phyloP scores from a whole-genome alignment of 1,284 basidiomycete genomes.

The Laetiporus sulphureus region DNA sequence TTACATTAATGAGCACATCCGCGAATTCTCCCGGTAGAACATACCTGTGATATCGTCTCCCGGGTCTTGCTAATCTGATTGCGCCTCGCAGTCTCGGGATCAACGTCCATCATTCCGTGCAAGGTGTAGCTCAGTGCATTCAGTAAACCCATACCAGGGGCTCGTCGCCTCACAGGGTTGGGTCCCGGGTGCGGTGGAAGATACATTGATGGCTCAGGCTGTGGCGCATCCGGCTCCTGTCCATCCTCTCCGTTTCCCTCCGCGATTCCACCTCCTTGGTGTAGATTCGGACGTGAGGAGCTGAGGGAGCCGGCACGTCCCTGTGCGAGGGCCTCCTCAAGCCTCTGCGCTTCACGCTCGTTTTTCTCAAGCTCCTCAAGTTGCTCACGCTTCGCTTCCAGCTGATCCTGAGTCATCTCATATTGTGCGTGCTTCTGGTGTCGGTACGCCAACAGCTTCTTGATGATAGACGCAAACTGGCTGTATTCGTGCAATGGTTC shows the following conservation, averaged over 20 bases:
- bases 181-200: slow-evolving; percentile 73
- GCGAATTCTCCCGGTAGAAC: background rate
- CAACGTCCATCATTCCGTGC: slow-evolving; percentile 97
- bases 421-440: slow-evolving; percentile 99
- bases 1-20: slow-evolving; percentile 1
- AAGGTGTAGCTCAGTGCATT: slow-evolving; percentile 92
- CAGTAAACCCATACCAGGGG: slow-evolving; percentile 82
- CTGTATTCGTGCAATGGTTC: slow-evolving; percentile 95
- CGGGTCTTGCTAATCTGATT: slow-evolving; percentile 91
- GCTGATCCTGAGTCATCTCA: slow-evolving; percentile 90
- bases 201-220: slow-evolving; percentile 35
- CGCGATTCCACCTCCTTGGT: slow-evolving; percentile 14
- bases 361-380: slow-evolving; percentile 90
- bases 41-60: slow-evolving; percentile 89
- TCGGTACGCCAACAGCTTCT: slow-evolving; percentile 87
- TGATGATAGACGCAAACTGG: slow-evolving; percentile 94
- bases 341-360: slow-evolving; percentile 83
- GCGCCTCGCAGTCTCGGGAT: slow-evolving; percentile 91
- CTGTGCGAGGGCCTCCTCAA: slow-evolving; percentile 80
- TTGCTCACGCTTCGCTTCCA: slow-evolving; percentile 83
- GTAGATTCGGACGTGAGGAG: slow-evolving; percentile 10
- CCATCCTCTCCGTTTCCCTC: slow-evolving; percentile 27
- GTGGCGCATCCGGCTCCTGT: slow-evolving; percentile 23
- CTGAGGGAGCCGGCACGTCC: slow-evolving; percentile 34
- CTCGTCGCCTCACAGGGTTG: slow-evolving; percentile 51